Base-by-base conservation (phyloP, 176 grass and related monocot genomes). In the Aegilops tauschii region DNA sequence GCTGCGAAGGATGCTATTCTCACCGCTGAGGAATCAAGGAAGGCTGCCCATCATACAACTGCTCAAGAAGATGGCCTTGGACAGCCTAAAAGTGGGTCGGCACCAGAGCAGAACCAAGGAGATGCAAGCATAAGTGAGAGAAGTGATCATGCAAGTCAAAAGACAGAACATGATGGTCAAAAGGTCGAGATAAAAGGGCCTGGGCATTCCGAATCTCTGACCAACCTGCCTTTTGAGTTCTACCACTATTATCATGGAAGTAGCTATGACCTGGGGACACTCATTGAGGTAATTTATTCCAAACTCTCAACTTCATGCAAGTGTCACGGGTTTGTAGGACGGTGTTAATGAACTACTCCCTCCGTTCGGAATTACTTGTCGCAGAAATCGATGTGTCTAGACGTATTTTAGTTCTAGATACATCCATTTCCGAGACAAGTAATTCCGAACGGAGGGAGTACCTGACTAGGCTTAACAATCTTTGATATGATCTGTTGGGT, bases 221-320 rank as follows among this genome's bases (percentile, higher is more conserved):
- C 79, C 72, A 99, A 90, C 90, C 82, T 96, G 50, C 97, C 97
- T 30, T 89, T 90, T 87, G 97, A 96, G 88, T 99, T 99, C 89
- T 96, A 96, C 84, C 97, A 96, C 68, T 99, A 96, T 80, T 99
- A 96, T 89, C 87, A 99, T 80, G 97, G 94, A 65, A 96, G 97
- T 72, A 94, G 79, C 87, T 94, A 96, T 87, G 97, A 99, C 74
- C 90, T 96, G 92, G 97, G 97, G 63, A 99, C 97, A 65, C 90
- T 99, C 50, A 94, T 99, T 73, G 94, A 99, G 92, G 97, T 99
- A 88, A 90, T 66, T 61, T 88, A 86, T 80, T 70, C 45, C 80
- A 61, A 89, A 63, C 79, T 87, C 28, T 84, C 9, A 67, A 80
- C 6, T 84, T 84, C 17, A 42, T 88, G 36, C 21, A 36, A 61